Conservation (phyloP, 306 rosid genomes). For the Vigna reflexopilosa region DNA sequence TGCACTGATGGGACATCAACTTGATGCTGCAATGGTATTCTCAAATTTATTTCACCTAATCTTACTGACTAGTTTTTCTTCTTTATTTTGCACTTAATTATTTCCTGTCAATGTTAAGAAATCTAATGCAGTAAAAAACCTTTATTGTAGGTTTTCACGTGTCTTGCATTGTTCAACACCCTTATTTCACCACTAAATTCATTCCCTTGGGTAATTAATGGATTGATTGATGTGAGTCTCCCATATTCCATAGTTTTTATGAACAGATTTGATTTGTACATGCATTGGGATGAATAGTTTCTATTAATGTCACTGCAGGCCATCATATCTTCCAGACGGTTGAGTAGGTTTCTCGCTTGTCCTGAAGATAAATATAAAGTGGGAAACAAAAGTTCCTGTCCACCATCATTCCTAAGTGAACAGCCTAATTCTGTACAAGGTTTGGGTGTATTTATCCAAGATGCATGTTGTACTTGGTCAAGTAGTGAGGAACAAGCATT, state of each 20-base stretch:
- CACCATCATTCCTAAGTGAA: slow-evolving; percentile 46
- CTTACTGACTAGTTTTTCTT: slow-evolving; percentile 34
- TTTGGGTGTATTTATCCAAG: slow-evolving; percentile 60
- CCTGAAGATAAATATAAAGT: slow-evolving; percentile 56
- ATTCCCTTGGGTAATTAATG: slow-evolving; percentile 98
- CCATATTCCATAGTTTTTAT: slow-evolving; percentile 31
- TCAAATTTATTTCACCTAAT: slow-evolving; percentile 36
- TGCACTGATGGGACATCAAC: slow-evolving; percentile 84
- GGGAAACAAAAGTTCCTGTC: slow-evolving; percentile 53
- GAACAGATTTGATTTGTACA: not conserved
- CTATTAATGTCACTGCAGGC: slow-evolving; percentile 60
- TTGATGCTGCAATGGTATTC: slow-evolving; percentile 96
- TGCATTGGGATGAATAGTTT: slow-evolving; percentile 22
- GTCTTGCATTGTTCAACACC: slow-evolving; percentile 94
- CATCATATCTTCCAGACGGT: slow-evolving; percentile 73
- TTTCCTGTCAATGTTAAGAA: slow-evolving; percentile 35
- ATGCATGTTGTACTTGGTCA: slow-evolving; percentile 88
- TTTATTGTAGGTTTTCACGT: slow-evolving; percentile 90
- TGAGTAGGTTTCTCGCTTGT: slow-evolving; percentile 85
- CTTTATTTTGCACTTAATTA: slow-evolving; percentile 25
- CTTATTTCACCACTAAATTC: slow-evolving; percentile 94
- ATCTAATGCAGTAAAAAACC: slow-evolving; percentile 40
- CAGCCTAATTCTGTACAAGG: slow-evolving; percentile 56
- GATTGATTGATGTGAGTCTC: slow-evolving; percentile 91
- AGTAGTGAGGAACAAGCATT: slow-evolving; percentile 66